A percentile compares a stretch with the other conserved stretches of the same genome.
Conservation (phyloP, 352 stramenopile genomes). For the Pythium aphanidermatum region DNA sequence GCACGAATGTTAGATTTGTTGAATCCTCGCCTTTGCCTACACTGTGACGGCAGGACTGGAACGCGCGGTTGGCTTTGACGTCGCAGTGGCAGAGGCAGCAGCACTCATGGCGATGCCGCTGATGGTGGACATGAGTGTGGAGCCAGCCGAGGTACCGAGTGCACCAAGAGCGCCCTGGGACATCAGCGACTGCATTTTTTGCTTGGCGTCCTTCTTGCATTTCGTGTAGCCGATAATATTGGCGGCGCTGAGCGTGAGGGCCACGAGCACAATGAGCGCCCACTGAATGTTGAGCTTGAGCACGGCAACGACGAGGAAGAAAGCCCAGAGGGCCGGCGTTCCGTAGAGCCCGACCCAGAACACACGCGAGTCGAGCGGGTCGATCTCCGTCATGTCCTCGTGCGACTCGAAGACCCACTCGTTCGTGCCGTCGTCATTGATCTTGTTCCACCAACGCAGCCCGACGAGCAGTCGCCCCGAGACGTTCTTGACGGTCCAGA, state of each 20-base stretch:
- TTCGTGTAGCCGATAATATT: slow-evolving; percentile 99
- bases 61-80: slow-evolving; percentile 13
- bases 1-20: background rate
- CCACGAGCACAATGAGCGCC: slow-evolving; percentile 91
- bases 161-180: slow-evolving; percentile 65
- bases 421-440: slow-evolving; percentile 92
- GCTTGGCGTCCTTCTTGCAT: slow-evolving; percentile 89
- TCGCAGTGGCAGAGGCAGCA: slow-evolving; percentile 1
- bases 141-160: slow-evolving; percentile 55
- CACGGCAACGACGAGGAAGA: slow-evolving; percentile 89
- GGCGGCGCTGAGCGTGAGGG: slow-evolving; percentile 86
- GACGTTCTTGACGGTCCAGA: slow-evolving; percentile 98
- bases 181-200: slow-evolving; percentile 83
- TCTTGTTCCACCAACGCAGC: slow-evolving; percentile 97
- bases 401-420: slow-evolving; percentile 97
- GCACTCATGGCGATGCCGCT: slow-evolving; percentile 56
- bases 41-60: slow-evolving; percentile 27
- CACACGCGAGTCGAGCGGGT: slow-evolving; percentile 85
- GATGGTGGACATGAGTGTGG: slow-evolving; percentile 73
- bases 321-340: slow-evolving; percentile 88
- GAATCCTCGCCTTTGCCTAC: slow-evolving; percentile 13
- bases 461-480: slow-evolving; percentile 88
- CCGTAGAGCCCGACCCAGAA: slow-evolving; percentile 97
- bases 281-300: slow-evolving; percentile 94
- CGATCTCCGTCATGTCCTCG: slow-evolving; percentile 87